Evolutionary conservation across 495 filamentous ascomycete species (phyloP), one percentile per base, ranked within the genome.

Genomic region (Hypomontagnella monticulosa): DNA sequence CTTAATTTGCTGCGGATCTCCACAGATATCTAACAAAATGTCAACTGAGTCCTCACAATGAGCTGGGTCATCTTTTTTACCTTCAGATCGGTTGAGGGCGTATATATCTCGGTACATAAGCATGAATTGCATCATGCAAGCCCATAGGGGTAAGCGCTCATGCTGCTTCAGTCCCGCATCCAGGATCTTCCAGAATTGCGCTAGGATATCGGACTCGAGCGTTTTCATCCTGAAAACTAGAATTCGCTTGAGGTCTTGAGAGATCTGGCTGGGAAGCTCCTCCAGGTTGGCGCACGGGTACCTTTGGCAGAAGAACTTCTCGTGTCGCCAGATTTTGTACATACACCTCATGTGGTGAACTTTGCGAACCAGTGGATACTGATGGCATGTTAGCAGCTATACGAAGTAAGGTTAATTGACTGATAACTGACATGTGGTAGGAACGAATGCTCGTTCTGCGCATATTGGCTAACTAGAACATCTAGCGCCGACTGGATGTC

Each of bases 261-360:
- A 63, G 18, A 75, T 57, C 43, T 65, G 65, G 5, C 46, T 42
- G 1, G 71, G 67, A 15, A 73, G 71, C 27, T 66, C 52, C 14
- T 69, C 65, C 11, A 65, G 30, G 7, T 23, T 27, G 37, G 51
- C 32, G 8, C 40, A 56, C 11, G 58, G 50, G 9, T 18, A 51
- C 43, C 40, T 64, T n/a, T 60, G 57, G 44, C 56, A 73, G 53
- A 47, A 53, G 18, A 75, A 70, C 16, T 57, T 70, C 10, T 64
- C 43, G 16, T 76, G 70, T 3, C 70, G 64, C 74, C 70, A 75
- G 37, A 76, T 72, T 48, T 53, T 67, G 58, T 73, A 76, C 48
- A 74, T 62, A 48, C 74, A 76, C 27, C 61, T 72, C 63, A 76
- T 63, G n/a, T 61, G 50, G 42, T 69, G 69, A 19, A 75, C 72